These are phyloP conservation scores for Gaertneriomyces sp. DNA, from an alignment of 192 early-diverging fungal genomes.

Conservation along the genomic window DNA sequence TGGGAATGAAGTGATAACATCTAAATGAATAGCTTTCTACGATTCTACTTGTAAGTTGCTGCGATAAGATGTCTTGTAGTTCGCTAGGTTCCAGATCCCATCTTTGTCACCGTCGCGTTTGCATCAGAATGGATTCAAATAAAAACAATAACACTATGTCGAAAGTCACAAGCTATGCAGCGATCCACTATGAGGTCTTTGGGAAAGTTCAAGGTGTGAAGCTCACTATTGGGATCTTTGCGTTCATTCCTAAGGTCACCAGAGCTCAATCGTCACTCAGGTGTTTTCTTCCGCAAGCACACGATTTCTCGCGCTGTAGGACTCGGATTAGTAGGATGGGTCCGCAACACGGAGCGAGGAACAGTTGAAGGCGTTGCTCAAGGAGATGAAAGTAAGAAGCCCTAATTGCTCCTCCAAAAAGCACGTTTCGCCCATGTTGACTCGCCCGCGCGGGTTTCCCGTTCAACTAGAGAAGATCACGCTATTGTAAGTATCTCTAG, in stretches of 20 bases:
- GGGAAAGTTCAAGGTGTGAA: slow-evolving; percentile 38
- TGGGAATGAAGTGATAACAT: slow-evolving; percentile 85
- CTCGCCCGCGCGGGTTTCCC: neutral
- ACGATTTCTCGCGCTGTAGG: slow-evolving; percentile 10
- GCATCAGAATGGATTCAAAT: no score
- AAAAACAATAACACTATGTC: no score
- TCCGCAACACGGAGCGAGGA: slow-evolving; percentile 23
- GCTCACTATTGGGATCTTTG: neutral
- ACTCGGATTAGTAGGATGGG: slow-evolving; percentile 27
- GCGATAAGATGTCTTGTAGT: no score
- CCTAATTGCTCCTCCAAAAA: neutral
- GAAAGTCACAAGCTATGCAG: no score
- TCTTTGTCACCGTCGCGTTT: no score
- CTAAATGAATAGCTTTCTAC: no score
- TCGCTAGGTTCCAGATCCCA: no score
- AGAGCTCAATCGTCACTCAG: slow-evolving; percentile 8
- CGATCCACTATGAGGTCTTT: slow-evolving; percentile 28
- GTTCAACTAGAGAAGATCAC: neutral
- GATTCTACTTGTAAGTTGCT: no score
- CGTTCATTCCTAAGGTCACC: neutral
- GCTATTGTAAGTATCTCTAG: neutral
- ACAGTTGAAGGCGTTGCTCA: slow-evolving; percentile 33
- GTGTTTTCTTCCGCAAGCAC: slow-evolving; percentile 37
- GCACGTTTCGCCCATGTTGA: neutral
- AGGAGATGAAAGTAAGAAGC: slow-evolving; percentile 6